Conservation (phyloP, 2,329 filamentous ascomycete genomes). For the Botrytis elliptica region DNA sequence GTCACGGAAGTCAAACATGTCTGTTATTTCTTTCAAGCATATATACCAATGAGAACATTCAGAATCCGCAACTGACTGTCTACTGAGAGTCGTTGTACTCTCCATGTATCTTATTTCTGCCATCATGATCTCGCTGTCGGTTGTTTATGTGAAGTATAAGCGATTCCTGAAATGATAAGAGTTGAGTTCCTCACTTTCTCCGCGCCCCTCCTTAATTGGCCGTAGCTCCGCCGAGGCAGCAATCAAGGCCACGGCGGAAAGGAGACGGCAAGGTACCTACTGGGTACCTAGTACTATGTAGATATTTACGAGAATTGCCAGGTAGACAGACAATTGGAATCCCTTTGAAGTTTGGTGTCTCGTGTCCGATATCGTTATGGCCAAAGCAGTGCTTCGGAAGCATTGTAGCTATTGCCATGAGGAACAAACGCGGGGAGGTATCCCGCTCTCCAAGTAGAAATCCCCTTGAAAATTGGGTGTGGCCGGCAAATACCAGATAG, state of each 20-base stretch:
- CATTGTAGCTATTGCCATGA: neutral
- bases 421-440: neutral
- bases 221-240: neutral
- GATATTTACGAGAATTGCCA: neutral
- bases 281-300: neutral
- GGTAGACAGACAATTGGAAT: neutral
- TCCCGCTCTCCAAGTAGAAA: neutral
- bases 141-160: neutral
- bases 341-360: neutral
- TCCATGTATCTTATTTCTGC: neutral
- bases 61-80: neutral
- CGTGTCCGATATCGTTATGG: too few species aligned
- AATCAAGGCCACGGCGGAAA: neutral
- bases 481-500: neutral
- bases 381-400: neutral
- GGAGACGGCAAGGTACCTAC: neutral
- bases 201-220: neutral
- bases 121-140: neutral
- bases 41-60: neutral
- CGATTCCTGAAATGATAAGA: neutral
- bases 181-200: neutral
- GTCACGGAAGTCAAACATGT: neutral
- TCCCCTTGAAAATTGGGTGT: neutral
- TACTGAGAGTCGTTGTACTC: neutral
- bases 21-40: neutral